Percentiles rank a stretch among this genome's conserved stretches.
Evolutionary conservation across 371 early-diverging fungal species (phyloP).

Genomic region (Mortierella sp.): DNA sequence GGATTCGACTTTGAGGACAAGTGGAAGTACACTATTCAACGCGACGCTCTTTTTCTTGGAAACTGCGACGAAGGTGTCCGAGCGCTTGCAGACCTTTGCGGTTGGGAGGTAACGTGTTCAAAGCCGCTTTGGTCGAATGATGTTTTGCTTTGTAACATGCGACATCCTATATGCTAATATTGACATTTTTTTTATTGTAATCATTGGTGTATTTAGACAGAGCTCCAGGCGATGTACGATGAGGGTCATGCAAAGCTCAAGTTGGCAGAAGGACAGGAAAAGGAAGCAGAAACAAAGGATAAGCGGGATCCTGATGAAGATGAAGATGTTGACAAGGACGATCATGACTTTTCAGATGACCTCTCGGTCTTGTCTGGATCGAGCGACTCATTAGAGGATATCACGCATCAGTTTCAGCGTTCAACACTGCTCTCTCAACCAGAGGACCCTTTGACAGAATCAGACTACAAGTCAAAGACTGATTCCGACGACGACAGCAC

Average conservation of each 20-base stretch:
- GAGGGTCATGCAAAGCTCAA: conserved; percentile 32
- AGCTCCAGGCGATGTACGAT: conserved; percentile 44
- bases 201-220: conserved; percentile 18
- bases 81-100: conserved; percentile 72
- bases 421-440: conserved; percentile 31
- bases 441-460: neutral
- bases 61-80: conserved; percentile 84
- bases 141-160: neutral
- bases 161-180: neutral
- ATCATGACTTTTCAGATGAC: conserved; percentile 15
- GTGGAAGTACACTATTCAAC: conserved; percentile 60
- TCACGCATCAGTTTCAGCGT: conserved; percentile 29
- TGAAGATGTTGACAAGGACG: conserved; percentile 24
- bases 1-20: conserved; percentile 92
- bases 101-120: conserved; percentile 65
- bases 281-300: neutral
- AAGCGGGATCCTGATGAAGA: conserved; percentile 18
- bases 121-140: neutral
- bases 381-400: conserved; percentile 28
- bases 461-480: neutral
- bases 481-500: neutral
- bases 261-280: conserved; percentile 20
- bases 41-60: conserved; percentile 85
- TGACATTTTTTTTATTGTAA: neutral
- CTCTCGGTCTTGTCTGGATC: neutral